Percentiles rank a stretch among this genome's conserved stretches.
phyloP scores from a whole-genome alignment of 306 rosid species.

The Hippophae rhamnoides region DNA sequence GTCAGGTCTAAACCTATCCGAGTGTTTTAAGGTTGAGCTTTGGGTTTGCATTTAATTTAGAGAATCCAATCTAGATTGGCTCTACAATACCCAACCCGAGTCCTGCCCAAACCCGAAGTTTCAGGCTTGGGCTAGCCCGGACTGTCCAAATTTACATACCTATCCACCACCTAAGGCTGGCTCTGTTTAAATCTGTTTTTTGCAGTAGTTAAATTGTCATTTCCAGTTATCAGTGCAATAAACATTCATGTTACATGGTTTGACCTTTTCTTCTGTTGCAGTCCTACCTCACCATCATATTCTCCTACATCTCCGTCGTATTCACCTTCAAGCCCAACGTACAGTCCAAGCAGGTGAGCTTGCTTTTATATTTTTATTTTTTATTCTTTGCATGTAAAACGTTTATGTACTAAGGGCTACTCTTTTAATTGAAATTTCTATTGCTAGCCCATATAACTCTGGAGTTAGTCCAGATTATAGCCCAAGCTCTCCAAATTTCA shows the following conservation, averaged over 20 bases:
- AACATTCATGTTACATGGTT: constrained; percentile 12
- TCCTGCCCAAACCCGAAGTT: no score
- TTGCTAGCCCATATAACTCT: constrained; percentile 70
- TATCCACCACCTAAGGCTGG: not conserved
- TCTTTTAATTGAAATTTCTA: not conserved
- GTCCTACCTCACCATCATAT: constrained; percentile 96
- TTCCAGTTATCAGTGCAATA: constrained; percentile 2
- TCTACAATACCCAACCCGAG: no score
- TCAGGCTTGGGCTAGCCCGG: no score
- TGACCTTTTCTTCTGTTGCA: constrained; percentile 26
- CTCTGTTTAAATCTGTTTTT: not conserved
- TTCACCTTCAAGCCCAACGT: constrained; percentile 96
- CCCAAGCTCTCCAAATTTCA: constrained; percentile 85
- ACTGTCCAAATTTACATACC: no score
- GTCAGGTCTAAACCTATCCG: no score
- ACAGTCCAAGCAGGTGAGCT: constrained; percentile 90
- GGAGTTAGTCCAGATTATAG: constrained; percentile 84
- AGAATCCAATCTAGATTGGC: no score
- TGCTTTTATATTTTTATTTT: constrained; percentile 2
- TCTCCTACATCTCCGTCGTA: constrained; percentile 95
- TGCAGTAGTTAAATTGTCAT: constrained; percentile 1
- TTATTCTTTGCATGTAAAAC: not conserved
- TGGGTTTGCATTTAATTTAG: no score
- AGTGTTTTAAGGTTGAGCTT: no score
- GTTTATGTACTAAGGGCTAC: not conserved